phyloP scores from a whole-genome alignment of 345 rosid species.

The Eucalyptus brandiana region DNA sequence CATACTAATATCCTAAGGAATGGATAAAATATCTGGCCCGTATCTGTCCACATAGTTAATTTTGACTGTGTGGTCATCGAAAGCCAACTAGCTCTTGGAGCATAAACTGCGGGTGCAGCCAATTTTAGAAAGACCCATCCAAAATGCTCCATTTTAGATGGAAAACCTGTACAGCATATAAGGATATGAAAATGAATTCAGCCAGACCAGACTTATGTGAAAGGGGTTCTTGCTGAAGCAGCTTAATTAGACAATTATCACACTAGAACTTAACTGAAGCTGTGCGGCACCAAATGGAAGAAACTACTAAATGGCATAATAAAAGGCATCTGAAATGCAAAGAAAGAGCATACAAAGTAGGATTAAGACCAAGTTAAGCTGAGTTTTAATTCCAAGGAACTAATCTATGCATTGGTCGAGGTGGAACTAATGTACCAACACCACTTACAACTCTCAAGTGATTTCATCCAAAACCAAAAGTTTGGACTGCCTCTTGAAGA shows the following conservation, averaged over 20 bases:
- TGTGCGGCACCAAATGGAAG: neutral
- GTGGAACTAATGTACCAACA: neutral
- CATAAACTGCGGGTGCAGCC: constrained; percentile 49
- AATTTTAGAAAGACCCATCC: constrained; percentile 56
- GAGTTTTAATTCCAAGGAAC: neutral
- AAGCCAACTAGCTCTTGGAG: constrained; percentile 75
- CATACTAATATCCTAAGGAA: neutral
- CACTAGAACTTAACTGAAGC: neutral
- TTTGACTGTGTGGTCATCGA: constrained; percentile 59
- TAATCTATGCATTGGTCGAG: neutral
- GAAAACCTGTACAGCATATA: neutral
- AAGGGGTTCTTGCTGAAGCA: neutral
- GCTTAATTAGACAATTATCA: neutral
- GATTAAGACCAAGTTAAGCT: neutral
- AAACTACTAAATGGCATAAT: neutral
- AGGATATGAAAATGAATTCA: neutral
- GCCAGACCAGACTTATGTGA: neutral
- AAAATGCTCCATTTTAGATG: constrained; percentile 18
- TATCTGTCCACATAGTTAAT: constrained; percentile 69
- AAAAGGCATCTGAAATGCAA: neutral
- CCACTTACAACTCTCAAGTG: neutral
- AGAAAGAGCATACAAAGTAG: neutral
- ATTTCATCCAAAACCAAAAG: neutral
- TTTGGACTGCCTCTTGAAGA: neutral
- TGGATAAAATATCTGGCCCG: constrained; percentile 46